Conservation (phyloP, 2,329 filamentous ascomycete species). For the Apiospora arundinis region DNA sequence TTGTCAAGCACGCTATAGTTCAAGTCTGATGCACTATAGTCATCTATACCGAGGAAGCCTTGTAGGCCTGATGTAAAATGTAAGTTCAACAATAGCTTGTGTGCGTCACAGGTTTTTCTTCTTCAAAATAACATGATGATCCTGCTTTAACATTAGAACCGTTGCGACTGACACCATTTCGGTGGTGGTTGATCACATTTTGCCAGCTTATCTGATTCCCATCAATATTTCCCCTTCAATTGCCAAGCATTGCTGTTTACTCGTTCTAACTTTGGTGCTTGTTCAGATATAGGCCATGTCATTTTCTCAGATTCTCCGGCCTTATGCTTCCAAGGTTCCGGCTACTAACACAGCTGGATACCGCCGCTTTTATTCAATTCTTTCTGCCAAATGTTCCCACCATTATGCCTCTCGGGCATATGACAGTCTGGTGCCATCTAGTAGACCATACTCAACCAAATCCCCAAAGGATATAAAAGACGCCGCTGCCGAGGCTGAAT, state of each 20-base stretch:
- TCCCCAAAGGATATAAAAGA: background rate
- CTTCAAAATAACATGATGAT: constrained; percentile 55
- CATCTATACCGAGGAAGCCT: background rate
- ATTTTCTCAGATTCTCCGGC: constrained; percentile 60
- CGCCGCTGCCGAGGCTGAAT: background rate
- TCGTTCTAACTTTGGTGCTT: background rate
- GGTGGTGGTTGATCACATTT: constrained; percentile 59
- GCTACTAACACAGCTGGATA: constrained; percentile 47
- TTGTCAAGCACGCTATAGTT: background rate
- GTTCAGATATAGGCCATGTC: constrained; percentile 29
- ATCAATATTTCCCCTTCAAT: background rate
- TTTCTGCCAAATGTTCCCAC: constrained; percentile 27
- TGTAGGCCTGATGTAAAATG: background rate
- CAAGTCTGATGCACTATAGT: background rate
- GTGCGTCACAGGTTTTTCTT: background rate
- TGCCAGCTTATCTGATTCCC: constrained; percentile 54
- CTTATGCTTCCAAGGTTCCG: constrained; percentile 55
- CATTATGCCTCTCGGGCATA: constrained; percentile 37
- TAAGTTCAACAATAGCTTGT: background rate
- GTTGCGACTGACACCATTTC: constrained; percentile 62
- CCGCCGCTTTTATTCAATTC: constrained; percentile 55
- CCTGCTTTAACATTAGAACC: constrained; percentile 59
- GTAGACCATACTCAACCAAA: constrained; percentile 23
- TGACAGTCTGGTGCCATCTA: constrained; percentile 28
- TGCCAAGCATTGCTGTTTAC: background rate